Conservation (phyloP, 768 basidiomycete genomes). For the Suillus subalutaceus region DNA sequence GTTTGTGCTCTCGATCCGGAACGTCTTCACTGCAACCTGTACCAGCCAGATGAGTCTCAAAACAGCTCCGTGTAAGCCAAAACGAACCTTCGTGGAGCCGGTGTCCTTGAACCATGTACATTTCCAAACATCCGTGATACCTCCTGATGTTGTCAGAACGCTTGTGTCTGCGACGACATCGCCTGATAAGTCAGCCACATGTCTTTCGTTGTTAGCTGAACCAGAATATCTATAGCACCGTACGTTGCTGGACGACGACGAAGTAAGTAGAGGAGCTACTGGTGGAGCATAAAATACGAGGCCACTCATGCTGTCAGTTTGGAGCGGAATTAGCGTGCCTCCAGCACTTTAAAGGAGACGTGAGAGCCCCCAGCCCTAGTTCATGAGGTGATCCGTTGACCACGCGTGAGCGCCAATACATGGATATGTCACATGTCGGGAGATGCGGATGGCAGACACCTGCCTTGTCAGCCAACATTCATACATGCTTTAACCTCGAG, state of each 20-base stretch:
- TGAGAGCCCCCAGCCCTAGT: neutral
- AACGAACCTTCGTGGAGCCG: slow-evolving; percentile 3
- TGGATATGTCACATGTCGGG: neutral
- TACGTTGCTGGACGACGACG: neutral
- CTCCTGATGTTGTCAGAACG: neutral
- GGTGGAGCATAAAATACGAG: slow-evolving; percentile 9
- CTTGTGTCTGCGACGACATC: neutral
- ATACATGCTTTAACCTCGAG: slow-evolving; percentile 3
- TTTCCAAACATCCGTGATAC: slow-evolving; percentile 14
- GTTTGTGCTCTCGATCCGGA: slow-evolving; percentile 5
- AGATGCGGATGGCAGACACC: neutral
- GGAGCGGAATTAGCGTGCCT: neutral
- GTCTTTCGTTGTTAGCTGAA: neutral
- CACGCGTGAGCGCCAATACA: slow-evolving; percentile 1
- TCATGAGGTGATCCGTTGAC: neutral
- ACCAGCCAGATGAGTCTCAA: neutral
- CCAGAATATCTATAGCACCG: neutral
- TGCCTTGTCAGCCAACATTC: neutral
- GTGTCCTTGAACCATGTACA: slow-evolving; percentile 7
- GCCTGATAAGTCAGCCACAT: neutral
- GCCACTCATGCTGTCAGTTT: neutral
- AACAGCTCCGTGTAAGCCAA: neutral
- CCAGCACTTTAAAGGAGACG: neutral
- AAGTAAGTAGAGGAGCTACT: neutral
- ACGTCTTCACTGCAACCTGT: slow-evolving; percentile 13